Evolutionary conservation across 2,329 filamentous ascomycete species (phyloP).

Genomic region (Metarhizium brunneum): DNA sequence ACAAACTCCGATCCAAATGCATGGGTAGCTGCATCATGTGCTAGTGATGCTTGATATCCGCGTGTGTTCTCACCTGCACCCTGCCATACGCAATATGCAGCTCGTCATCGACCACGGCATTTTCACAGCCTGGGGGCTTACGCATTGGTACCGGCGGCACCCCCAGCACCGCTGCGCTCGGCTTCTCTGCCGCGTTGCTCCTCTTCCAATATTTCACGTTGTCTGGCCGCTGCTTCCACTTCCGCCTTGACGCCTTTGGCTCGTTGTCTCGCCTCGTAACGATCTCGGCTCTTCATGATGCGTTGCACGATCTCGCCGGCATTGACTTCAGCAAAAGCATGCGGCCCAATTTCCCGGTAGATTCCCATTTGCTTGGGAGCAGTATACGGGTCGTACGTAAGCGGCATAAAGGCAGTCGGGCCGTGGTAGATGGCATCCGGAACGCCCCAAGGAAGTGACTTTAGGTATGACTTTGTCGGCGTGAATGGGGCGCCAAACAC

Average conservation of each 20-base stretch:
- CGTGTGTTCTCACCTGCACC: not conserved
- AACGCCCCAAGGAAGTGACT: constrained; percentile 60
- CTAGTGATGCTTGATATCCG: not conserved
- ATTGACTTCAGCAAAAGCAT: constrained; percentile 81
- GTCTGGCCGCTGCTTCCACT: constrained; percentile 57
- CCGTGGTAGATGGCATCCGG: constrained; percentile 88
- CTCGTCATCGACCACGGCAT: not conserved
- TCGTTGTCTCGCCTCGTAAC: constrained; percentile 86
- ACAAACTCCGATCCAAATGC: not conserved
- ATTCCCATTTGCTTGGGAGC: constrained; percentile 76
- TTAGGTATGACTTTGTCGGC: constrained; percentile 70
- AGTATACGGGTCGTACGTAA: constrained; percentile 71
- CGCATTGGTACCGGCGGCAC: not conserved
- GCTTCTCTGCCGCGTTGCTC: constrained; percentile 43
- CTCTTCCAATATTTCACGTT: constrained; percentile 53
- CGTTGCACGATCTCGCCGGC: constrained; percentile 84
- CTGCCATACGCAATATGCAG: not conserved
- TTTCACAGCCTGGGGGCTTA: not conserved
- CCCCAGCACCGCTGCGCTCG: constrained; percentile 12
- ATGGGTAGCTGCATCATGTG: not conserved
- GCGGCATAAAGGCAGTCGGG: constrained; percentile 82
- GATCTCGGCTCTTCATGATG: constrained; percentile 76
- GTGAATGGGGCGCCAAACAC: constrained; percentile 87
- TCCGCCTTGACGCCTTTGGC: constrained; percentile 82
- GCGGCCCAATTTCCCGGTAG: constrained; percentile 67